phyloP scores from a whole-genome alignment of 176 grass and related monocot genomes.

The Elaeis guineensis region DNA sequence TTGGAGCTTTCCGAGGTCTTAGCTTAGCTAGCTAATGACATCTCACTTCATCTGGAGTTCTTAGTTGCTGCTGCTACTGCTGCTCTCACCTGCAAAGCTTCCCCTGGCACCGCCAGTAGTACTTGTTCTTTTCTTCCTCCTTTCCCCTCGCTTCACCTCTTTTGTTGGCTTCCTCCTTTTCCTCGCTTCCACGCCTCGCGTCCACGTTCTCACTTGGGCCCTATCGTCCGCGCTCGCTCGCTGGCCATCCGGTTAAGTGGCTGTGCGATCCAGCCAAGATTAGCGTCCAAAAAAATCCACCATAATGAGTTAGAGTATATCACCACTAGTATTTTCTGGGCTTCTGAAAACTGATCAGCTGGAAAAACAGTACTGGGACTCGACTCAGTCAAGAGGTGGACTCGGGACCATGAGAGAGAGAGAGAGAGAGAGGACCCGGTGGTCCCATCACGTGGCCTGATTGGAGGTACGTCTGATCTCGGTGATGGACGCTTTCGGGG shows the following conservation, averaged over 20 bases:
- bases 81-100: neutral
- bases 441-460: too few species aligned
- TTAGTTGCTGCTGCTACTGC: neutral
- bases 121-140: slow-evolving; percentile 2
- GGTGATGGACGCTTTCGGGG: too few species aligned
- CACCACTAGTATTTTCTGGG: too few species aligned
- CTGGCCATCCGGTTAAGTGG: neutral
- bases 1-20: too few species aligned
- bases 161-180: neutral
- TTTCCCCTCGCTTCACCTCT: neutral
- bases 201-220: neutral
- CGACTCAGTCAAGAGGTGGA: too few species aligned
- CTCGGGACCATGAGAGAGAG: too few species aligned
- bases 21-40: neutral
- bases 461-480: too few species aligned
- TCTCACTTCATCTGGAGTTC: neutral
- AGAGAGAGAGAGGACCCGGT: too few species aligned
- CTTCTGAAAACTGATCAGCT: too few species aligned
- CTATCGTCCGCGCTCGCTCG: neutral
- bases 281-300: too few species aligned
- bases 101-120: neutral
- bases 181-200: neutral
- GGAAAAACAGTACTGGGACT: too few species aligned
- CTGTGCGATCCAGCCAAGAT: neutral
- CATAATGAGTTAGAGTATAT: too few species aligned